Base-by-base conservation (phyloP, 257 asterid species). In the Scutellaria barbata region DNA sequence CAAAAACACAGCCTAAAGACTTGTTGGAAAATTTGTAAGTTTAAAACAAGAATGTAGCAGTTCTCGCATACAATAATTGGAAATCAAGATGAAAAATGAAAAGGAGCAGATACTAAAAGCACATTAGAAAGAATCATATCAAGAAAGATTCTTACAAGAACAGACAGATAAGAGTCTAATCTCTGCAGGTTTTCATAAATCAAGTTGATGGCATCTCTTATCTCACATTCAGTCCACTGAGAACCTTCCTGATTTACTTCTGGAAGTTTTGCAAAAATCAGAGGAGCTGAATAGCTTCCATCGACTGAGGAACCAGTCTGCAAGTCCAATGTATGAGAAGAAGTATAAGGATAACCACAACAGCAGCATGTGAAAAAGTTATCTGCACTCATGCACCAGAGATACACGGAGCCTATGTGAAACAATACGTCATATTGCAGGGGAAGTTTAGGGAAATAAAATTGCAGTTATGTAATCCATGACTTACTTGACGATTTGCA, bases 221-320 rank as follows among this genome's bases (percentile, higher is more conserved):
- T 85, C 85, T 89, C 99, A 75, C 89, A 83, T 58, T 87, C 89
- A 53, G 96, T 88, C 98, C 98, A 92, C 84, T 73, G 97, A 54
- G 95, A 95, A 66, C 87, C 96, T 84, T 87, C 95, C 72, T 76
- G 92, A 74, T 88, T 88, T 72, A 88, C 89, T 83, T 89, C 96
- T 71, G 96, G 94, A 82, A 95, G 96, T 81, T 88, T 85, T 69
- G 86, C 89, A 73, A 95, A 89, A 78, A 85, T 74, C 79, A 95
- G 74, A 52, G 99, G 98, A 70, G 80, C 37, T 17, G 96, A 95
- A 83, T 85, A 87, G 81, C 90, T 88, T 69, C 90, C 99, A 76
- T 94, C 96, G 79, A 91, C 92, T 10, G 97, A 89, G 58, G 96
- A 91, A 66, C 86, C 96, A 69, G 85, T 82, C 98, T 94, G 89